phyloP scores from a whole-genome alignment of 2,329 filamentous ascomycete genomes.

The Hymenoscyphus occultus region DNA sequence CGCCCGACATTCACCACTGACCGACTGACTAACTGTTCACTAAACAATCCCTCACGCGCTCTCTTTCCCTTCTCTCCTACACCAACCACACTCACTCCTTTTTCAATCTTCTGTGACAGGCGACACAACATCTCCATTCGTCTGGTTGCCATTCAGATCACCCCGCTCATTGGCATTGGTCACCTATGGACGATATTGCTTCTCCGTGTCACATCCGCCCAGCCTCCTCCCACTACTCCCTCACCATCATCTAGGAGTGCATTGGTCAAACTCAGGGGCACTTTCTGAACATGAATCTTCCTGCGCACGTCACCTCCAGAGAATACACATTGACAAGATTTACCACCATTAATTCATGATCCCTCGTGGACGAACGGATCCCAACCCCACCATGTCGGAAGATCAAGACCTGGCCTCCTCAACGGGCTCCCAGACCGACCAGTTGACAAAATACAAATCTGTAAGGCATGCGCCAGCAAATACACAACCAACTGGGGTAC shows the following conservation, averaged over 20 bases:
- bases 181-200: background rate
- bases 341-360: background rate
- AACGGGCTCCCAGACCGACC: conserved; percentile 32
- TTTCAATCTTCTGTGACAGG: background rate
- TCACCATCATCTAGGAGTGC: background rate
- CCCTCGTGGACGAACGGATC: background rate
- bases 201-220: conserved; percentile 3
- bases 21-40: background rate
- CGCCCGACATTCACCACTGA: no score
- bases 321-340: conserved; percentile 5
- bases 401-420: conserved; percentile 17
- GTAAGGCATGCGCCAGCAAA: conserved; percentile 44
- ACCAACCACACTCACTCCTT: background rate
- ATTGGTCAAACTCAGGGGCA: background rate
- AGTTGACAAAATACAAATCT: conserved; percentile 57
- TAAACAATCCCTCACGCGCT: background rate
- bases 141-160: background rate
- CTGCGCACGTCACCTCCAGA: background rate
- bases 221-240: background rate
- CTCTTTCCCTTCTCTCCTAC: no score
- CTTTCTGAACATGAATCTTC: background rate
- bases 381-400: conserved; percentile 22
- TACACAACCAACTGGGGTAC: conserved; percentile 16
- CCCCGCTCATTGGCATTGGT: background rate
- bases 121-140: background rate